Base-by-base conservation (phyloP, 2,329 filamentous ascomycete species). In the Ramularia collo-cygni region DNA sequence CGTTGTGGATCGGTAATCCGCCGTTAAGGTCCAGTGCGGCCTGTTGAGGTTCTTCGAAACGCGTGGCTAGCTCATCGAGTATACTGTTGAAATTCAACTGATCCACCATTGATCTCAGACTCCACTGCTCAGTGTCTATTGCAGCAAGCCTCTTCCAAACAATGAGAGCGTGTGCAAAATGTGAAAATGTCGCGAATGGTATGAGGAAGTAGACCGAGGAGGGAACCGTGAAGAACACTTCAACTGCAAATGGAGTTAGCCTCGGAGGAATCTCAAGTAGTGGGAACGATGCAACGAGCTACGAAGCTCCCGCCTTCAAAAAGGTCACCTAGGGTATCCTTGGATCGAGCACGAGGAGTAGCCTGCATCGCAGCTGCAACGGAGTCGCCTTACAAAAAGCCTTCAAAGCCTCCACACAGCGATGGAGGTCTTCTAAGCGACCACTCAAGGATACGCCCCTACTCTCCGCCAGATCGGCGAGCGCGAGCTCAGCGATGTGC, bases 51-150 rank as follows among this genome's bases (percentile, higher is more conserved):
- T 43, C 45, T 15, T 57, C 53, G 41, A 53, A 58, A 3, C 41
- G 39, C 9, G 30, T 17, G 1, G 51, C 46, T 15, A 48, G 41
- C 32, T 48, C 40, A 6, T 57, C 56, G 10, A 56, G 43, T 12
- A 51, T 44, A 8, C 37, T 21, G 3, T 31, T 26, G 35, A 55
- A 58, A 30, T 52, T 45, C 8, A 56, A 7, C 4, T 44, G 38
- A 17, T 51, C 43, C 16, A 44, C 43, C 7, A 55, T 28, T 9
- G 42, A 43, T 15, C 42, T 45, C 8, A 52, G 28, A 37, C 56
- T 53, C 56, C 56, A 59, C 27, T 53, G 54, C n/a, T 57, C 54
- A 26, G 52, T 35, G 4, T 60, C 56, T 8, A 60, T 48, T 2
- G 49, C 46, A 4, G 54, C 55, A 4, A 59, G 47, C 16, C 52